Evolutionary conservation across 1,139 yeast genomes (phyloP).

Genomic region (Lodderomyces jiufengensis): DNA sequence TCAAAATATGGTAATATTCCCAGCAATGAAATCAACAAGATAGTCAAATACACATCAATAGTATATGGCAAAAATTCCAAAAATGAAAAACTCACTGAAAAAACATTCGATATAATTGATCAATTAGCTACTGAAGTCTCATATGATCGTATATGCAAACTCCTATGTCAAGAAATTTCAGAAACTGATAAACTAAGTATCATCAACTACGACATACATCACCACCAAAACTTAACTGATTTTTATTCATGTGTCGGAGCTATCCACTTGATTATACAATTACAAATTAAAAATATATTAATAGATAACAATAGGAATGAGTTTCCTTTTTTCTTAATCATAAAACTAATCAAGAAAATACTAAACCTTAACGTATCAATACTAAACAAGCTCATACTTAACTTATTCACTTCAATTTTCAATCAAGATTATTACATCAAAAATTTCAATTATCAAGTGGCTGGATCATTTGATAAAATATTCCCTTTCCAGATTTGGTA

Average conservation of each 20-base stretch:
- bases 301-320: slow-evolving; percentile 9
- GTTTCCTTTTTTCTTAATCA: slow-evolving; percentile 20
- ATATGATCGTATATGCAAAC: slow-evolving; percentile 16
- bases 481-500: slow-evolving; percentile 52
- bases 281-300: slow-evolving; percentile 16
- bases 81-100: slow-evolving; percentile 33
- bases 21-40: slow-evolving; percentile 27
- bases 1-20: slow-evolving; percentile 51
- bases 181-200: slow-evolving; percentile 27
- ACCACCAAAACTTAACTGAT: slow-evolving; percentile 10
- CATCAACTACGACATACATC: no score
- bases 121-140: slow-evolving; percentile 21
- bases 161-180: slow-evolving; percentile 23
- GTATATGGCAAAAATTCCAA: slow-evolving; percentile 29
- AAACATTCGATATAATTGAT: slow-evolving; percentile 34
- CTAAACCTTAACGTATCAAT: slow-evolving; percentile 26
- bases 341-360: slow-evolving; percentile 23
- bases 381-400: slow-evolving; percentile 30
- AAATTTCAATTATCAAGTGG: slow-evolving; percentile 14
- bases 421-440: slow-evolving; percentile 22
- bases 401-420: slow-evolving; percentile 33
- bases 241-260: slow-evolving; percentile 51
- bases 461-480: slow-evolving; percentile 18
- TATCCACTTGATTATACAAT: slow-evolving; percentile 25
- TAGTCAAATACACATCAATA: slow-evolving; percentile 45